phyloP scores from a whole-genome alignment of 139 green algal genomes.

The Coelastrella sp. region DNA sequence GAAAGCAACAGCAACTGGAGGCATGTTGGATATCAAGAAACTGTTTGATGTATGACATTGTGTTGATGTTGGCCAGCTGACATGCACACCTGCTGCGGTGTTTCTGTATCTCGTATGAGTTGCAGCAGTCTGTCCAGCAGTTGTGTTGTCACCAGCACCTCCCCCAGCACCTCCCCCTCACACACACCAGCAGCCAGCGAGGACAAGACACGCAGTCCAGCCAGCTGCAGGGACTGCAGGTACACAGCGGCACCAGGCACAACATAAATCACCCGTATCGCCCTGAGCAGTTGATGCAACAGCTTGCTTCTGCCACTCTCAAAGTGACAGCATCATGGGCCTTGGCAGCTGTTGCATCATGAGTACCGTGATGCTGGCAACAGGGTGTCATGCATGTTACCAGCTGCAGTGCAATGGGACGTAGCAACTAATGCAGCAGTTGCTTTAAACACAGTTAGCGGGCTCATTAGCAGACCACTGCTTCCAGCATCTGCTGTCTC shows the following conservation, averaged over 20 bases:
- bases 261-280: too few species aligned
- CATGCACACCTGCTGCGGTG: neutral
- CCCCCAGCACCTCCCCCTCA: slow-evolving; percentile 5
- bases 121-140: slow-evolving; percentile 56
- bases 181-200: slow-evolving; percentile 45
- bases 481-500: neutral
- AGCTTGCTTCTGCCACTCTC: too few species aligned
- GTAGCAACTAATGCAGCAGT: neutral
- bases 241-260: neutral
- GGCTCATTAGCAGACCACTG: too few species aligned
- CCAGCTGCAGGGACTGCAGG: slow-evolving; percentile 55
- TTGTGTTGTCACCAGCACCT: neutral
- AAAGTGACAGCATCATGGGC: too few species aligned
- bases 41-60: neutral
- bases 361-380: too few species aligned
- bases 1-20: too few species aligned
- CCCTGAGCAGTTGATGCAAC: too few species aligned
- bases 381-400: too few species aligned
- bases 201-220: slow-evolving; percentile 58
- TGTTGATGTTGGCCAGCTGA: neutral
- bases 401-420: neutral
- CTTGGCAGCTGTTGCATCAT: too few species aligned
- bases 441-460: neutral
- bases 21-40: neutral
- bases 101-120: slow-evolving; percentile 43